These are phyloP conservation scores for Cercospora nicotianae DNA, from an alignment of 2,329 filamentous ascomycete genomes.

Conservation along the genomic window DNA sequence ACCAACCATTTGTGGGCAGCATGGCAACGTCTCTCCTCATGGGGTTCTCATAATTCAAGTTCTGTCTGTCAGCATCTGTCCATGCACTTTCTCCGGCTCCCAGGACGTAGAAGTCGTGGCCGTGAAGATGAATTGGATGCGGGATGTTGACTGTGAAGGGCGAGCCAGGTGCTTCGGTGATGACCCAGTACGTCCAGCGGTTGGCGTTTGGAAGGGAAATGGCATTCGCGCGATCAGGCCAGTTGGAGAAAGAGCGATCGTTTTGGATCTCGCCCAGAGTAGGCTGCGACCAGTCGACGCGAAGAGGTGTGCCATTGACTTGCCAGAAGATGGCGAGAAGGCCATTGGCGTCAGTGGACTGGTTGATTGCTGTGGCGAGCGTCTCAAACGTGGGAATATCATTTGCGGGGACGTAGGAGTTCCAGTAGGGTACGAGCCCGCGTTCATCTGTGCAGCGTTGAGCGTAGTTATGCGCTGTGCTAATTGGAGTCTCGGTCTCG, in stretches of 20 bases:
- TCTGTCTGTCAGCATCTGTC: conserved; percentile 25
- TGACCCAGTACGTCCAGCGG: conserved; percentile 40
- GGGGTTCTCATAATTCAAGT: conserved; percentile 41
- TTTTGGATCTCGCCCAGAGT: conserved; percentile 47
- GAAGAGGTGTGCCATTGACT: conserved; percentile 47
- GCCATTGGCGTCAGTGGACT: conserved; percentile 33
- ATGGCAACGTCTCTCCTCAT: conserved; percentile 44
- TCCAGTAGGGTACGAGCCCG: conserved; percentile 42
- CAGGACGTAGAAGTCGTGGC: conserved; percentile 39
- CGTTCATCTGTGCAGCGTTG: conserved; percentile 46
- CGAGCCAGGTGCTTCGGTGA: conserved; percentile 34
- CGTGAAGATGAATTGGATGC: conserved; percentile 45
- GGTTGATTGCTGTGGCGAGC: conserved; percentile 35
- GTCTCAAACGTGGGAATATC: conserved; percentile 34
- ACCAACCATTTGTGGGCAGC: conserved; percentile 41
- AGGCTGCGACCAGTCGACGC: conserved; percentile 47
- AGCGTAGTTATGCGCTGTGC: conserved; percentile 37
- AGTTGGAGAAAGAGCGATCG: conserved; percentile 41
- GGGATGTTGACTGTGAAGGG: conserved; percentile 35
- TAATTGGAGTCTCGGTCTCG: conserved; percentile 33
- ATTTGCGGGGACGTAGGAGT: conserved; percentile 38
- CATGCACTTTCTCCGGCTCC: conserved; percentile 32
- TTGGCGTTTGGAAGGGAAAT: conserved; percentile 34
- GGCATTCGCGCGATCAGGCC: conserved; percentile 41
- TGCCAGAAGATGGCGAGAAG: conserved; percentile 41